These are phyloP conservation scores for Tolypocladium ophioglossoides DNA, from an alignment of 2,329 filamentous ascomycete species.

Conservation along the genomic window DNA sequence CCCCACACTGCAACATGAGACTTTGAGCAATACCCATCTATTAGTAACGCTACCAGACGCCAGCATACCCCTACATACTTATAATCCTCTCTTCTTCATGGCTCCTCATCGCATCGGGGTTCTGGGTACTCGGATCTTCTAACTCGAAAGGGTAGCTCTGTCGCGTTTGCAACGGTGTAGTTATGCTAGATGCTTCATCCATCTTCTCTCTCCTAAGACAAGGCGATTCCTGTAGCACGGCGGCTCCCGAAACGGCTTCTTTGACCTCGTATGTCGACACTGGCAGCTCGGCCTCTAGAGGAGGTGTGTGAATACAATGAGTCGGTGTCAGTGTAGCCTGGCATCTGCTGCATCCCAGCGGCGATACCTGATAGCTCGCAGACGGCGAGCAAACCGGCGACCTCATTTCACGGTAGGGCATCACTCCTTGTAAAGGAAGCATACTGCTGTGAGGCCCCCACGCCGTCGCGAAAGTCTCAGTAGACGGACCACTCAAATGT, in stretches of 20 bases:
- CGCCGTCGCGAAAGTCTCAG: background rate
- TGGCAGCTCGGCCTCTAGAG: no score
- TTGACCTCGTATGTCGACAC: background rate
- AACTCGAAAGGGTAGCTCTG: background rate
- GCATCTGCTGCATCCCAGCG: no score
- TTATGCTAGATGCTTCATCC: background rate
- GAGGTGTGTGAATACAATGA: background rate
- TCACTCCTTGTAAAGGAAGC: background rate
- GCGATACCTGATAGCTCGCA: no score
- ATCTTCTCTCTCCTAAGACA: background rate
- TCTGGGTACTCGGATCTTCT: background rate
- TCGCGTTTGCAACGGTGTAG: background rate
- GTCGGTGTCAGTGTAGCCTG: background rate
- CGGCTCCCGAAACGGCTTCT: fast-evolving
- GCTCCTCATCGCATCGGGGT: background rate
- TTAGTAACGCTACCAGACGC: no score
- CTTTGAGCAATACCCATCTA: no score
- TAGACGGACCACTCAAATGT: background rate
- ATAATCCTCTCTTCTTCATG: no score
- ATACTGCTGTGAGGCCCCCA: background rate
- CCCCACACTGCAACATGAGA: no score
- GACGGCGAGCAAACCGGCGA: background rate
- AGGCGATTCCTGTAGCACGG: background rate
- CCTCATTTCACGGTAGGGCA: background rate
- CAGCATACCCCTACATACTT: no score